Evolutionary conservation across 371 early-diverging fungal species (phyloP), one percentile per base, ranked within the genome.

Genomic region (Mortierella sp.): DNA sequence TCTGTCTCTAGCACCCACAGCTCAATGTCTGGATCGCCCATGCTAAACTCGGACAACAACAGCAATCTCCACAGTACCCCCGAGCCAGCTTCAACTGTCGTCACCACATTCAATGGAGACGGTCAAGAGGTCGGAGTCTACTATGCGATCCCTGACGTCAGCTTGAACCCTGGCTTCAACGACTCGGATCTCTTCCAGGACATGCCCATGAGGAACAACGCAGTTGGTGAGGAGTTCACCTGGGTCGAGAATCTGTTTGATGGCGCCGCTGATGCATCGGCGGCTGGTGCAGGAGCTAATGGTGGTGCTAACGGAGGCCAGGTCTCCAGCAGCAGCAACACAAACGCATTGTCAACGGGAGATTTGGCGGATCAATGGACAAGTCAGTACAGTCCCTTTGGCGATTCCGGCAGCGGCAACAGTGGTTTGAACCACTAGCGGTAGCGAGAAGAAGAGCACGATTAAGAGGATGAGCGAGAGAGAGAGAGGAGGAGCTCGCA

Each of bases 211-310:
- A 79, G 76, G 77, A 77, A 79, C 5, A 77, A 79, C 5, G 80
- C 72, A 26, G 46, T 84, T 11, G 86, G 86, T 5, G 86, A 86
- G 71, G 72, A 79, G 69, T 86, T 82, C 72, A 79, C 82, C 37
- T 86, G 86, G 86, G 54, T 86, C 72, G 70, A 82, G 80, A 86
- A 86, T 31, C 48, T 86, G 53, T 86, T 86, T 79, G 86, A 80
- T 8, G 80, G 76, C 24, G 40, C 55, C 24, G 6, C 59, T 6
- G 43, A 34, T 40, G 57, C 37, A 8, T 55, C 31, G 14, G 24
- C 71, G 43, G 71, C n/a, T 14, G 10, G 34, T 19, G 10, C 75
- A 19, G 61, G 61, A 19, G 61, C 28, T 16, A 16, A 16, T 26
- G 26, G 44, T 46, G n/a, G 64, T 51, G 40, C 16, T 13, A 28